These are phyloP conservation scores for Cladosporium velox DNA, from an alignment of 2,329 filamentous ascomycete genomes.

Conservation along the genomic window DNA sequence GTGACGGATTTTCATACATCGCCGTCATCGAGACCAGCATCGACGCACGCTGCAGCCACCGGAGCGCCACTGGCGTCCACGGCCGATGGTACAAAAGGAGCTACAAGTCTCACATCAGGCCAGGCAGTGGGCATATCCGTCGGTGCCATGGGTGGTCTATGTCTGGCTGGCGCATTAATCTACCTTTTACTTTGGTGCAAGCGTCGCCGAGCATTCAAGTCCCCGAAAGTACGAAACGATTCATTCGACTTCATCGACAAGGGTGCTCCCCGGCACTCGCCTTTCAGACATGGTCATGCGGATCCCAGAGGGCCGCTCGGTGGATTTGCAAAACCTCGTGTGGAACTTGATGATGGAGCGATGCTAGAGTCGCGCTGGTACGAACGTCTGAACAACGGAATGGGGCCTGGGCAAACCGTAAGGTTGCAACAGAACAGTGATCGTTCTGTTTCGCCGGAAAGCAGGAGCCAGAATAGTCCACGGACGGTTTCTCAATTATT, in stretches of 20 bases:
- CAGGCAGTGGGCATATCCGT: slow-evolving; percentile 39
- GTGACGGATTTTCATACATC: neutral
- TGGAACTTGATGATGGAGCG: slow-evolving; percentile 9
- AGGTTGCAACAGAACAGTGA: neutral
- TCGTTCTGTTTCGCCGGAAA: slow-evolving; percentile 25
- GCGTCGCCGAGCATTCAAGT: slow-evolving; percentile 24
- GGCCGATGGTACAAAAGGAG: neutral
- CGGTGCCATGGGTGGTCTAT: slow-evolving; percentile 34
- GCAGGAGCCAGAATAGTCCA: slow-evolving; percentile 30
- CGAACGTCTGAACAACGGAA: neutral
- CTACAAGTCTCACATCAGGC: slow-evolving; percentile 32
- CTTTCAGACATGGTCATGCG: slow-evolving; percentile 24
- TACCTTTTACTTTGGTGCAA: slow-evolving; percentile 29
- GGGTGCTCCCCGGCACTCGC: slow-evolving; percentile 31
- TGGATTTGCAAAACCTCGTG: slow-evolving; percentile 18
- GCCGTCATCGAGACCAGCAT: slow-evolving; percentile 18
- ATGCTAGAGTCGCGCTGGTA: neutral
- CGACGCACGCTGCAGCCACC: neutral
- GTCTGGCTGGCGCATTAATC: slow-evolving; percentile 28
- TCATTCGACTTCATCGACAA: slow-evolving; percentile 41
- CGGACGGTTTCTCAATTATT: slow-evolving; percentile 36
- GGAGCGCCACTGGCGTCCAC: neutral
- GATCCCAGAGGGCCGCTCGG: slow-evolving; percentile 24
- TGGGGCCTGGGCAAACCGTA: neutral
- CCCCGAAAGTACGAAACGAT: slow-evolving; percentile 16